Evolutionary conservation across 306 rosid species (phyloP), one percentile per base, ranked within the genome.

Genomic region (Dicorynia guianensis): DNA sequence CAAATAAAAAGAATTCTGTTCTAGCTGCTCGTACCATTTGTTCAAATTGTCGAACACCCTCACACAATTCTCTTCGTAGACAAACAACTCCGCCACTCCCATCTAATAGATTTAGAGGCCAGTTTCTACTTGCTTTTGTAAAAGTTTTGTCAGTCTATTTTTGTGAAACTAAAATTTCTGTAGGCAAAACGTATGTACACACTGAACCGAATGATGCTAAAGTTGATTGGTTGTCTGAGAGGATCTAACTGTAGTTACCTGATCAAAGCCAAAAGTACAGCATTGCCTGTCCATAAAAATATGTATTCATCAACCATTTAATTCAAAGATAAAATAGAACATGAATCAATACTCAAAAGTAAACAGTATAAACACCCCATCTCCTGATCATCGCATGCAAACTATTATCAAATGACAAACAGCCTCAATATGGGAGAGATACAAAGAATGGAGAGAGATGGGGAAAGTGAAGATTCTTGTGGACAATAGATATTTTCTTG

Each of bases 211-310:
- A 71, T 48, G 78, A 40, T 44, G 83, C 59, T 18, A 56, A 39
- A 80, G 75, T 35, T 68, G 49, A 43, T 46, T 63, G 66, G 74
- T 63, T 75, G 17, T 57, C 8, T 68, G 72, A 77, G 72, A 76
- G 17, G 58, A 18, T 50, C 78, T 25, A 75, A 49, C 56, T 54
- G 64, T 44, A 76, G 53, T 58, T 44, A 79, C 73, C 76, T 40
- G 54, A 76, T 95, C 82, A 92, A 38, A 90, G 49, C 99, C 99
- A 96, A 76, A 89, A 96, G 83, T 90, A 81, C 48, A 85, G 85
- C 99, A 96, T 88, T 84, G 98, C 99, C 98, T 96, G 94, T 82
- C 63, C 89, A 88, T 20, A 63, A 52, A 84, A 84, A 74, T 34
- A 67, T 71, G 14, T 10, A 4, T 13, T 58, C 58, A 67, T 76